Evolutionary conservation across 2,329 filamentous ascomycete species (phyloP).

Genomic region (Colletotrichum sp.): DNA sequence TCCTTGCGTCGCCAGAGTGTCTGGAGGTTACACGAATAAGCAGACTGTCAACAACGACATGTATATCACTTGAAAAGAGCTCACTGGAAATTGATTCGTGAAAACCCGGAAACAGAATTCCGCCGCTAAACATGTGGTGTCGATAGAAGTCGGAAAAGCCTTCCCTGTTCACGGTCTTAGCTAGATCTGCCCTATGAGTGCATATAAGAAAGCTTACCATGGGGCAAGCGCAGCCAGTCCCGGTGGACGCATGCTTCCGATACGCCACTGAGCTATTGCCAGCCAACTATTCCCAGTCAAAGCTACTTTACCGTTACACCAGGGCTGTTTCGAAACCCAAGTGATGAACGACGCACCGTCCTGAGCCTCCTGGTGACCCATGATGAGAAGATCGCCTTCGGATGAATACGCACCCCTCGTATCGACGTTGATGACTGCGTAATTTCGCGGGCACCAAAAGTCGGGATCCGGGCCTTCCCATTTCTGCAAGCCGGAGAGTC

Average conservation of each 20-base stretch:
- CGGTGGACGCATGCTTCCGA: not conserved
- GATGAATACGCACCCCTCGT: not conserved
- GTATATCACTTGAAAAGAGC: not conserved
- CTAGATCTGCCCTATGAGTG: not conserved
- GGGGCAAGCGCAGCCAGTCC: not conserved
- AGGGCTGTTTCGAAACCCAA: not conserved
- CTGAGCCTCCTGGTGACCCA: not conserved
- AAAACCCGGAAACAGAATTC: not conserved
- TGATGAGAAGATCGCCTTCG: not conserved
- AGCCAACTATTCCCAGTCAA: not conserved
- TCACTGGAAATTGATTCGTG: not conserved
- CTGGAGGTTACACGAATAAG: accelerated
- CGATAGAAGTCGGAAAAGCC: not conserved
- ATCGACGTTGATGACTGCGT: not conserved
- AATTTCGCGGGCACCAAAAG: not conserved
- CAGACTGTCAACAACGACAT: accelerated
- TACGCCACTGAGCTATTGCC: not conserved
- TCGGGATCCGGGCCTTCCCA: not conserved
- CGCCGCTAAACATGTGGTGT: not conserved
- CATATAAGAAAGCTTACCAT: not conserved
- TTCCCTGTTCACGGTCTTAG: not conserved
- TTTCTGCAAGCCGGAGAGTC: not conserved
- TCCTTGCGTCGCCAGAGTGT: not conserved
- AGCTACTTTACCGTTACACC: not conserved
- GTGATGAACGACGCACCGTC: not conserved